Base-by-base conservation (phyloP, 176 grass and related monocot genomes). In the Luzula sylvatica region DNA sequence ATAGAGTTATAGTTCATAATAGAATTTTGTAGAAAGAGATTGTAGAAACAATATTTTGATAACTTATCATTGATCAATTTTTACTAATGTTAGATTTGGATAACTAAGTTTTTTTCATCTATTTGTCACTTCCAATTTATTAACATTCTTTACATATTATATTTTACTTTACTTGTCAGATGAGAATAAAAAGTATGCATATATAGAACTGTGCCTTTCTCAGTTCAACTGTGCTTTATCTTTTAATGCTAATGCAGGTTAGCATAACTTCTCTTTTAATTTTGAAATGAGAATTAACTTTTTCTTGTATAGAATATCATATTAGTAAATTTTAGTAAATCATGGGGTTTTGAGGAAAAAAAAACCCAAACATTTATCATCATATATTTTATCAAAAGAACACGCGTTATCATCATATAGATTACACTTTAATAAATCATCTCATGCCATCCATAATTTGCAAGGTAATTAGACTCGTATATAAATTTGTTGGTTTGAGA, bases 181-280 rank as follows among this genome's bases (percentile, higher is more conserved):
- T 9, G 1, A 11, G 43, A 64, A 64, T 49, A 50, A 64, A 64
- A 35, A n/a, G 30, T 39, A 24, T 27, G 44, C 26, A 35, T 32
- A 15, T 15, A 64, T 64, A 32, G 16, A 50, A 64, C 60, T 64
- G 60, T 64, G 30, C 42, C 26, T 20, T 11, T 1, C 23, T 50
- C 43, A 29, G 43, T 20, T 64, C 43, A 21, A 29, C 60, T 64
- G 23, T 15, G 15, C 23, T 38, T 15, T 19, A 41, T 29, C 24
- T 46, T 49, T 49, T 50, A 35, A 28, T 64, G 23, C 44, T 49
- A 13, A 32, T 43, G 28, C 56, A 63, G 27, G 41, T n/a, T n/a
- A n/a, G n/a, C n/a, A n/a, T n/a, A n/a, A n/a, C n/a, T n/a, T n/a
- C n/a, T n/a, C n/a, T n/a, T n/a, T n/a, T n/a, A n/a, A n/a, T n/a